A percentile compares a stretch with the other conserved stretches of the same genome.
Conservation (phyloP, 345 rosid species). For the Crucihimalaya himalaica region DNA sequence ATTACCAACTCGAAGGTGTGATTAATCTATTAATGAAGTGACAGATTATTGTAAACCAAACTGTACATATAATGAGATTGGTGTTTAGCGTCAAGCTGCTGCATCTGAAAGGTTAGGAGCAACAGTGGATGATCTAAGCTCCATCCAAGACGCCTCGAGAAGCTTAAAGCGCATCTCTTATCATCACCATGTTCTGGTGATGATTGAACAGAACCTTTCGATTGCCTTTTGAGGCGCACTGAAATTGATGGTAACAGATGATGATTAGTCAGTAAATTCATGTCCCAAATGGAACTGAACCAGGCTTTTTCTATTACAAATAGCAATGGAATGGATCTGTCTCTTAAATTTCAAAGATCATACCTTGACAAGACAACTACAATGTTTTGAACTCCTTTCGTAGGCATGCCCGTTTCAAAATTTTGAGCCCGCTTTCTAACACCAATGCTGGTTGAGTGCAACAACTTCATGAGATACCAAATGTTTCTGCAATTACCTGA, state of each 20-base stretch:
- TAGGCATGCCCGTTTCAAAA: slow-evolving; percentile 18
- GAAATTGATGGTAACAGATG: slow-evolving; percentile 1
- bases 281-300: neutral
- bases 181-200: neutral
- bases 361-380: slow-evolving; percentile 20
- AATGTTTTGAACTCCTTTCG: slow-evolving; percentile 1
- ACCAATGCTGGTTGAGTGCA: slow-evolving; percentile 14
- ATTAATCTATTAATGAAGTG: neutral
- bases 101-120: neutral
- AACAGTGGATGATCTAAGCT: neutral
- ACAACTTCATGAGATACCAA: slow-evolving; percentile 26
- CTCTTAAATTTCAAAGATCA: slow-evolving; percentile 14
- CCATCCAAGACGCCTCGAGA: neutral
- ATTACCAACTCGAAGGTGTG: neutral
- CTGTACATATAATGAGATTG: neutral
- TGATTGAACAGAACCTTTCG: neutral
- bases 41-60: neutral
- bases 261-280: neutral
- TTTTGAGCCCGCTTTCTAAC: slow-evolving; percentile 11
- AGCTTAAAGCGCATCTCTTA: neutral
- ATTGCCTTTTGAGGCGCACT: neutral
- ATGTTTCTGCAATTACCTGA: slow-evolving; percentile 15
- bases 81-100: neutral
- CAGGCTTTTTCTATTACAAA: neutral
- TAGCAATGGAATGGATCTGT: neutral